Base-by-base conservation (phyloP, 2,329 filamentous ascomycete genomes). In the Blumeriella jaapii region DNA sequence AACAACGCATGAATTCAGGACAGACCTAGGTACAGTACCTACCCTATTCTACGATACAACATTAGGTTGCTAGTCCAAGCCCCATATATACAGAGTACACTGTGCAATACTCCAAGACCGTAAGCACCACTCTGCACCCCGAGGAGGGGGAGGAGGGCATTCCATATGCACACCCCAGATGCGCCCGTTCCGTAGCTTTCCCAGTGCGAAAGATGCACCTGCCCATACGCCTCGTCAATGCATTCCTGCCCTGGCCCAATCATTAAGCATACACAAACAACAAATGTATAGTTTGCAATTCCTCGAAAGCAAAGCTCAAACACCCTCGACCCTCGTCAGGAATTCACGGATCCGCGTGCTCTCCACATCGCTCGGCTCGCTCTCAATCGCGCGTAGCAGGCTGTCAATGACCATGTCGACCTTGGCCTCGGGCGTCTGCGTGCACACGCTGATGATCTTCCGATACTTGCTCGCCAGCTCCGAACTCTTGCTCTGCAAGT, bases 401-500 rank as follows among this genome's bases (percentile, higher is more conserved):
- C 77, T 76, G 34, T 85, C 82, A 0, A 95, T 67, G 33, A 86
- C 72, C 38, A 74, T 72, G 49, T 96, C 91, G 10, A 96, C 41
- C 11, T 46, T 73, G 6, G 69, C 68, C 42, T 93, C 85, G 1
- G 74, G 69, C 20, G 87, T 82, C 6, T 76, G 78, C 0, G 86
- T 93, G 55, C 89, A 95, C 9, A 95, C 64, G 35, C 81, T 77
- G 15, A 98, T 85, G 18, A 96, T 83, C 46, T 80, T 82, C 16
- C 86, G 73, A 56, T 95, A 95, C 59, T 91, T 85, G 46, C 80
- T 68, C 53, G 94, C 89, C 3, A 93, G 68, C 35, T 94, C 86
- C 4, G 77, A 78, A 49, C 84, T 89, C 40, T 82, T 77, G 18
- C 79, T 78, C 55, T 84, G 79, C 6, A 98, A 68, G 5, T 71